Evolutionary conservation across 306 rosid species (phyloP).

Genomic region (Vicia faba): DNA sequence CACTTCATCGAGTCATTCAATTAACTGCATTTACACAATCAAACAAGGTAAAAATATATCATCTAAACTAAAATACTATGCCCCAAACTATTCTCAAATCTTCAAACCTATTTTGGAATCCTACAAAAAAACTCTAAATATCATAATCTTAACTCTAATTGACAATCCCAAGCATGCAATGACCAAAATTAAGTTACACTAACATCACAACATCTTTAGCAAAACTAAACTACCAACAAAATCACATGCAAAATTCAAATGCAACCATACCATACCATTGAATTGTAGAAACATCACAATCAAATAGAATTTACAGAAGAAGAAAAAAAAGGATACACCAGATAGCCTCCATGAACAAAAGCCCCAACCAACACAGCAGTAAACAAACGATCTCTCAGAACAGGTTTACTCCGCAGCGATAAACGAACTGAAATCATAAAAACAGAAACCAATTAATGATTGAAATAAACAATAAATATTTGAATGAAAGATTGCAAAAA

Average conservation of each 20-base stretch:
- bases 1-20: background rate
- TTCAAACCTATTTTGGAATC: background rate
- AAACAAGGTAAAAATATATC: background rate
- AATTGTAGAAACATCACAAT: background rate
- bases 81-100: constrained; percentile 17
- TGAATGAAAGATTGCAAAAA: background rate
- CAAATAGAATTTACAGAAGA: background rate
- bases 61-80: background rate
- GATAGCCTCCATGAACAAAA: constrained; percentile 78
- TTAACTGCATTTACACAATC: background rate
- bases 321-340: constrained; percentile 99
- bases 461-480: background rate
- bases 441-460: background rate
- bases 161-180: constrained; percentile 9
- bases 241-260: background rate
- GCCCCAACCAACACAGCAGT: constrained; percentile 80
- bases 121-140: constrained; percentile 1
- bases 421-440: constrained; percentile 63
- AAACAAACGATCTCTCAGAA: constrained; percentile 87
- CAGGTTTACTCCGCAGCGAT: constrained; percentile 76
- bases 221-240: background rate
- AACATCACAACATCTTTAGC: background rate
- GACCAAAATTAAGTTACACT: constrained; percentile 1
- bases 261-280: background rate
- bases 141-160: background rate